Percentiles rank a stretch among this genome's conserved stretches.
Conservation (phyloP, 2,329 filamentous ascomycete species). For the Coleophoma eucalyptorum region DNA sequence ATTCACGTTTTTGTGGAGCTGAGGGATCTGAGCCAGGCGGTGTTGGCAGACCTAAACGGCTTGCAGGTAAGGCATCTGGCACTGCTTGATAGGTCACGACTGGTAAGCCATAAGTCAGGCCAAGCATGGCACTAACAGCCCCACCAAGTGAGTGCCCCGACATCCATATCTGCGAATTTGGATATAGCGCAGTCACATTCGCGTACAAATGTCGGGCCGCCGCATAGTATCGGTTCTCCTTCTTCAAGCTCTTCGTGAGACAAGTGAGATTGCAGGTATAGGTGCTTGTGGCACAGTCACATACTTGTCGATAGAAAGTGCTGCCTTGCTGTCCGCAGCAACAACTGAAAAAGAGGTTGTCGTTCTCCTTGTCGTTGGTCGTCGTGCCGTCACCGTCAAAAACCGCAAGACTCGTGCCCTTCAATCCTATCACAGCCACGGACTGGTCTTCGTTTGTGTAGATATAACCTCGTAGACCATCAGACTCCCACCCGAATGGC, state of each 20-base stretch:
- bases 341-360: constrained; percentile 97
- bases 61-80: constrained; percentile 83
- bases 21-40: constrained; percentile 75
- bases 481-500: constrained; percentile 88
- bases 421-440: constrained; percentile 87
- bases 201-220: constrained; percentile 86
- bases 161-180: constrained; percentile 80
- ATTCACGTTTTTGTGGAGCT: constrained; percentile 64
- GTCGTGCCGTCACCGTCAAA: constrained; percentile 98
- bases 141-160: constrained; percentile 91
- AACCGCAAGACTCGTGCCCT: constrained; percentile 84
- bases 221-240: constrained; percentile 89
- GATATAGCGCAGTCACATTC: constrained; percentile 88
- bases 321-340: constrained; percentile 94
- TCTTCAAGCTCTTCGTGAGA: constrained; percentile 66
- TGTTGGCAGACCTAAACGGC: constrained; percentile 77
- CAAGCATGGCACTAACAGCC: constrained; percentile 81
- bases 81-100: constrained; percentile 92
- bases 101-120: constrained; percentile 85
- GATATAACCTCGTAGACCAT: constrained; percentile 88
- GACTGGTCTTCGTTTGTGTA: constrained; percentile 83
- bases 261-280: constrained; percentile 94
- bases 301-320: constrained; percentile 86
- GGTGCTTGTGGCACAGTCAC: constrained; percentile 83
- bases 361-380: constrained; percentile 95